Percentiles rank a stretch among this genome's conserved stretches.
phyloP scores from a whole-genome alignment of 2,329 filamentous ascomycete species.

The Monilinia polystroma region DNA sequence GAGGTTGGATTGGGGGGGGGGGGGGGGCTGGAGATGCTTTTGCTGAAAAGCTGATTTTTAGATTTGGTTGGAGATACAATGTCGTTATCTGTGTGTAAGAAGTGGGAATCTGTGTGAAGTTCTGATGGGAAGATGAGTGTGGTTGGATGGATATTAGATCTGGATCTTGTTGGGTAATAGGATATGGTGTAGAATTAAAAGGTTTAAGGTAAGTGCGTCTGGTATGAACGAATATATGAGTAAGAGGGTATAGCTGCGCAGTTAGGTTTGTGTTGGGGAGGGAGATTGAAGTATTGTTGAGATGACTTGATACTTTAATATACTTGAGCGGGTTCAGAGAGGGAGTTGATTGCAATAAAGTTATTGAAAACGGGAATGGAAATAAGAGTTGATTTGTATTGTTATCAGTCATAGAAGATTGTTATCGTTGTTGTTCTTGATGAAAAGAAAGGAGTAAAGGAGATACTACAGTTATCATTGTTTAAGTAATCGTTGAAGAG shows the following conservation, averaged over 20 bases:
- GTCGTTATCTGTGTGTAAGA: not conserved
- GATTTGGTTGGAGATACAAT: not conserved
- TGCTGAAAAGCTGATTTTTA: not conserved
- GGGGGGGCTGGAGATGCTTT: too few relatives aligned
- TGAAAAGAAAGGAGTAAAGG: not conserved
- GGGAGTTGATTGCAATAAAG: not conserved
- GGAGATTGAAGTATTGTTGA: not conserved
- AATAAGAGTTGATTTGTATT: not conserved
- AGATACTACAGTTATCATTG: not conserved
- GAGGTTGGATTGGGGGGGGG: too few relatives aligned
- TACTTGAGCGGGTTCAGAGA: not conserved
- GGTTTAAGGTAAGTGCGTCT: not conserved
- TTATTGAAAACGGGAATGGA: not conserved
- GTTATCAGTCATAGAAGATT: not conserved
- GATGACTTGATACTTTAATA: not conserved
- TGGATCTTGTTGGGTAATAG: not conserved
- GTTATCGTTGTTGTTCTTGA: not conserved
- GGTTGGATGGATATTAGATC: not conserved
- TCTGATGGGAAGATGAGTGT: not conserved
- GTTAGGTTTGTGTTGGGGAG: not conserved
- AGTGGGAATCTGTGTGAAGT: not conserved
- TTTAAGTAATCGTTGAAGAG: not conserved
- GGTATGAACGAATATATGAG: not conserved
- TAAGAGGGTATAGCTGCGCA: not conserved
- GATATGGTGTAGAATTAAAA: not conserved